Evolutionary conservation across 495 filamentous ascomycete species (phyloP).

Genomic region (Penicillium soppii): DNA sequence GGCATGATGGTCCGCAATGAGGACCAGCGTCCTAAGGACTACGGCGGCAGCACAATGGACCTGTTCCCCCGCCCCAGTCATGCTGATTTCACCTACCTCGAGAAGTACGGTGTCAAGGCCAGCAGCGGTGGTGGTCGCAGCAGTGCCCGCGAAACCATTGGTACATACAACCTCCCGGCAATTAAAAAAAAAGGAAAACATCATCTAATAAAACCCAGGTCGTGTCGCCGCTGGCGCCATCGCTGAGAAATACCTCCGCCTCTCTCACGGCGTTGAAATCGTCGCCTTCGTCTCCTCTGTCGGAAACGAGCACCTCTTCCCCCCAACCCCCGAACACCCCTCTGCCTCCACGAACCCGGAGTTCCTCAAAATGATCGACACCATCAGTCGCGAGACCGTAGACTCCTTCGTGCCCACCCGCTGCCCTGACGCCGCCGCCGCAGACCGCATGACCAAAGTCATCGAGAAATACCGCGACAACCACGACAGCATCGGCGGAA

Average conservation of each 20-base stretch:
- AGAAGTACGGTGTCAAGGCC: slow-evolving; percentile 96
- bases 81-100: slow-evolving; percentile 94
- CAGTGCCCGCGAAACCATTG: slow-evolving; percentile 92
- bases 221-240: slow-evolving; percentile 94
- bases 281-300: slow-evolving; percentile 88
- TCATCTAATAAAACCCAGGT: slow-evolving; percentile 35
- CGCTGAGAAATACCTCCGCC: slow-evolving; percentile 85
- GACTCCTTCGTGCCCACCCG: slow-evolving; percentile 82
- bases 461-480: slow-evolving; percentile 80
- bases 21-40: slow-evolving; percentile 93
- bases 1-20: slow-evolving; percentile 85
- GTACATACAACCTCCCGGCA: slow-evolving; percentile 35
- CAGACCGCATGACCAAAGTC: slow-evolving; percentile 70
- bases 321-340: slow-evolving; percentile 73
- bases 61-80: slow-evolving; percentile 87
- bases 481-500: slow-evolving; percentile 89
- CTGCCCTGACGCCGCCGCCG: slow-evolving; percentile 69
- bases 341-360: slow-evolving; percentile 75
- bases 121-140: slow-evolving; percentile 89
- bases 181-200: not conserved
- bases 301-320: slow-evolving; percentile 79
- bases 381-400: slow-evolving; percentile 73
- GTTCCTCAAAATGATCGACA: slow-evolving; percentile 74
- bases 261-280: slow-evolving; percentile 84
- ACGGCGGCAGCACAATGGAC: slow-evolving; percentile 89